Conservation (phyloP, 805 yeast genomes). For the Limtongozyma cylindracea region DNA sequence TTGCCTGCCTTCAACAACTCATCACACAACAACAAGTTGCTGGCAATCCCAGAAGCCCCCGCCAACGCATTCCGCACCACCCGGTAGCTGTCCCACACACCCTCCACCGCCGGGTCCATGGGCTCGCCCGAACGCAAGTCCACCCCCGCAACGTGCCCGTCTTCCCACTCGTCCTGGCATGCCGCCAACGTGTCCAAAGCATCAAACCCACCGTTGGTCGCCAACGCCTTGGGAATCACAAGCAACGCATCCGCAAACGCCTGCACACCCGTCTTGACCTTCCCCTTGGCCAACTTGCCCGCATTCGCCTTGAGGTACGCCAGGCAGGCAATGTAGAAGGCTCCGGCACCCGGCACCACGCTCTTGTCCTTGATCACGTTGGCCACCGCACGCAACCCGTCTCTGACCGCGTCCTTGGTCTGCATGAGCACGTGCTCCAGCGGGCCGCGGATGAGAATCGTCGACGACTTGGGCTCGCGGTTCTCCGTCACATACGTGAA, state of each 20-base stretch:
- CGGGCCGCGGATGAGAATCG: slow-evolving; percentile 83
- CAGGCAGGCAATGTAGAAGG: slow-evolving; percentile 70
- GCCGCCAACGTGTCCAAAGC: slow-evolving; percentile 69
- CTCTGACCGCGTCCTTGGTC: slow-evolving; percentile 92
- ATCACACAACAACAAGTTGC: slow-evolving; percentile 80
- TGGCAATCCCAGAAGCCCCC: slow-evolving; percentile 85
- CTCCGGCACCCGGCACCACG: slow-evolving; percentile 93
- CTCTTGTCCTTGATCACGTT: slow-evolving; percentile 70
- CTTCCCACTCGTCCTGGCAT: slow-evolving; percentile 73
- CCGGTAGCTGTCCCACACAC: slow-evolving; percentile 90
- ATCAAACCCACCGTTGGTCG: slow-evolving; percentile 84
- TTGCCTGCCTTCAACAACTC: slow-evolving; percentile 93
- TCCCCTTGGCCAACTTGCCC: slow-evolving; percentile 41
- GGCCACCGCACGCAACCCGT: slow-evolving; percentile 86
- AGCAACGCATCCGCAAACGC: slow-evolving; percentile 87
- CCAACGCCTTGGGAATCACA: slow-evolving; percentile 79
- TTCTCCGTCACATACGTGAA: slow-evolving; percentile 87
- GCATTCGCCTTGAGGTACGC: slow-evolving; percentile 27
- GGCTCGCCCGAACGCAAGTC: slow-evolving; percentile 86
- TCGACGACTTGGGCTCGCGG: slow-evolving; percentile 73
- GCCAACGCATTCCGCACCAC: slow-evolving; percentile 83
- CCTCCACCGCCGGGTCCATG: slow-evolving; percentile 82
- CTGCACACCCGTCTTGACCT: slow-evolving; percentile 68
- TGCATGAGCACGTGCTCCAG: slow-evolving; percentile 74
- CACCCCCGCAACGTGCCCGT: slow-evolving; percentile 70